phyloP scores from a whole-genome alignment of 2,329 filamentous ascomycete species.

The Hypocreales sp. region DNA sequence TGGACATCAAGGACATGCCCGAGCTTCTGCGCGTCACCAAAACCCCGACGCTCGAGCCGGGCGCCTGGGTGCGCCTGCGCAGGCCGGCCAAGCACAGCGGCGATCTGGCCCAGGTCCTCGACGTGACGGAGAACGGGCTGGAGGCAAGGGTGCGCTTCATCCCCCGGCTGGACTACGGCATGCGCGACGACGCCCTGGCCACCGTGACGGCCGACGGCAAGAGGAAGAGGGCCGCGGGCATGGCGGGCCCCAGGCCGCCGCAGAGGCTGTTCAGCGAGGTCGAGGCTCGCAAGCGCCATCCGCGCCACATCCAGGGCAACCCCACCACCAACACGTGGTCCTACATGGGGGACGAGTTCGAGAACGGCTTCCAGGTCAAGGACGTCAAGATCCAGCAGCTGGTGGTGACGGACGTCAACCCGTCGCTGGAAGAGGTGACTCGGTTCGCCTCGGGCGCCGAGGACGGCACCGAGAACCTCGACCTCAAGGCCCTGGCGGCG shows the following conservation, averaged over 20 bases:
- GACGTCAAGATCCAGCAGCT: slow-evolving; percentile 83
- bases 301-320: slow-evolving; percentile 46
- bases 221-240: slow-evolving; percentile 55
- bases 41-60: slow-evolving; percentile 68
- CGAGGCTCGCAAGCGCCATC: slow-evolving; percentile 80
- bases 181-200: slow-evolving; percentile 55
- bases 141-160: slow-evolving; percentile 80
- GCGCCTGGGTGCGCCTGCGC: slow-evolving; percentile 82
- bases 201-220: slow-evolving; percentile 45
- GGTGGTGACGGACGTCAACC: slow-evolving; percentile 79
- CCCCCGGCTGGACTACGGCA: slow-evolving; percentile 79
- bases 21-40: slow-evolving; percentile 86
- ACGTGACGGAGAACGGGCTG: slow-evolving; percentile 84
- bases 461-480: slow-evolving; percentile 85
- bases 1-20: slow-evolving; percentile 95
- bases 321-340: slow-evolving; percentile 67
- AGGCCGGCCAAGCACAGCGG: slow-evolving; percentile 68
- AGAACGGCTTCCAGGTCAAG: slow-evolving; percentile 86
- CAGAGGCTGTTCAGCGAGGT: slow-evolving; percentile 84
- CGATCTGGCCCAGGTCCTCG: slow-evolving; percentile 82
- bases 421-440: slow-evolving; percentile 88
- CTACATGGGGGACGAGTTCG: slow-evolving; percentile 79
- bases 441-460: slow-evolving; percentile 78
- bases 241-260: slow-evolving; percentile 56
- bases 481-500: slow-evolving; percentile 78